Base-by-base conservation (phyloP, 495 filamentous ascomycete species). In the Penicillium roqueforti region DNA sequence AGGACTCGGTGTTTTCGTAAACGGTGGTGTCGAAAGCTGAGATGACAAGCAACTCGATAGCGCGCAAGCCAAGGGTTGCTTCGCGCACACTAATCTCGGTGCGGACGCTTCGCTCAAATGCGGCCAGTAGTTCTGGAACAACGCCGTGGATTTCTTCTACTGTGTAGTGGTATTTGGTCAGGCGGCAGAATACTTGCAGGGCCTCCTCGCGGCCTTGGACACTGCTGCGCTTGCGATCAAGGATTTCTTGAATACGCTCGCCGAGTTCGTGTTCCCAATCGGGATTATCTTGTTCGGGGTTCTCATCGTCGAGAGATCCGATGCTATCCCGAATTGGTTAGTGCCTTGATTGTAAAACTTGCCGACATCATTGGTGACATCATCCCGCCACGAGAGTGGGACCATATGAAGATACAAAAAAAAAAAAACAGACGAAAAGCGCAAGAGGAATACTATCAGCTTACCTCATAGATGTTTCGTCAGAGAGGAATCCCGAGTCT, bases 201-300 rank as follows among this genome's bases (percentile, higher is more conserved):
- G 83, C 82, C 45, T 83, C 79, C 62, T 95, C 92, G 28, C 92
- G 83, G 13, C 88, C 86, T 58, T 89, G 82, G n/a, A 80, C 80
- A 52, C 85, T 91, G 66, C 84, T 89, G 50, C 87, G 83, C 76
- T 96, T 98, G 58, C 90, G 84, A 59, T 96, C 89, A 20, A 89
- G 73, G 19, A 97, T 84, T 62, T 92, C 88, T 48, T 87, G 77
- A 44, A 96, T 83, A n/a, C 83, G 80, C 59, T 87, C 83, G 13
- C 70, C 74, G 1, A 96, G 75, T 52, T 85, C 84, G 18, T 85
- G 76, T 22, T 80, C 78, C 87, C 87, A 90, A 26, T 76, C 74
- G 28, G 72, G 72, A 50, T 81, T 70, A 13, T 80, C 73, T 36
- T 80, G 69, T 26, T 82, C 83, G 19, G 80, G 77, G 43, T 80